Evolutionary conservation across 192 early-diverging fungal genomes (phyloP).

Genomic region (Coemansia sp.): DNA sequence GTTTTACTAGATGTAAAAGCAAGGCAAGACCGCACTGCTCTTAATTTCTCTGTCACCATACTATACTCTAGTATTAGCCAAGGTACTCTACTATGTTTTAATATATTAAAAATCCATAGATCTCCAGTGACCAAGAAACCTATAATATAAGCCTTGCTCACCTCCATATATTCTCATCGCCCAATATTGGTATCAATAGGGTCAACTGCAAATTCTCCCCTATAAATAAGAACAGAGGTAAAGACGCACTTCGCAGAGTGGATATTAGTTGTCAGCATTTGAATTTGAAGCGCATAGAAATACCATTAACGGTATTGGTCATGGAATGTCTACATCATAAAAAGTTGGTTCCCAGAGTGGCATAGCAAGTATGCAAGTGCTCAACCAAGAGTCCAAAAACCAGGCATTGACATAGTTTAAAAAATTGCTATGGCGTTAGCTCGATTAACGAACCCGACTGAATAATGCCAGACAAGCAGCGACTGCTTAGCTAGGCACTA

Average conservation of each 20-base stretch:
- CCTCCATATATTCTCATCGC: no score
- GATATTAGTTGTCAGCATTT: not conserved
- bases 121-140: not conserved
- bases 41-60: no score
- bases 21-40: no score
- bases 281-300: not conserved
- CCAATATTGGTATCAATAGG: no score
- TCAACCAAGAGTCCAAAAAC: constrained; percentile 29
- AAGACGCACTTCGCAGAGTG: no score
- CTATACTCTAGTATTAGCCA: no score
- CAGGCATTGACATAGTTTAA: constrained; percentile 39
- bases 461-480: not conserved
- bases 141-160: no score
- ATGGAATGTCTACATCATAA: constrained; percentile 30
- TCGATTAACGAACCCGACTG: constrained; percentile 22
- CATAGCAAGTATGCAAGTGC: not conserved
- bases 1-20: no score
- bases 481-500: not conserved
- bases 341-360: constrained; percentile 45
- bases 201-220: no score
- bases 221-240: not conserved
- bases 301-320: not conserved
- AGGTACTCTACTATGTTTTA: no score
- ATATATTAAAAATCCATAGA: no score
- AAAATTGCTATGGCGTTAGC: constrained; percentile 17